Conservation (phyloP, 1,139 yeast species). For the Pichia sp. region DNA sequence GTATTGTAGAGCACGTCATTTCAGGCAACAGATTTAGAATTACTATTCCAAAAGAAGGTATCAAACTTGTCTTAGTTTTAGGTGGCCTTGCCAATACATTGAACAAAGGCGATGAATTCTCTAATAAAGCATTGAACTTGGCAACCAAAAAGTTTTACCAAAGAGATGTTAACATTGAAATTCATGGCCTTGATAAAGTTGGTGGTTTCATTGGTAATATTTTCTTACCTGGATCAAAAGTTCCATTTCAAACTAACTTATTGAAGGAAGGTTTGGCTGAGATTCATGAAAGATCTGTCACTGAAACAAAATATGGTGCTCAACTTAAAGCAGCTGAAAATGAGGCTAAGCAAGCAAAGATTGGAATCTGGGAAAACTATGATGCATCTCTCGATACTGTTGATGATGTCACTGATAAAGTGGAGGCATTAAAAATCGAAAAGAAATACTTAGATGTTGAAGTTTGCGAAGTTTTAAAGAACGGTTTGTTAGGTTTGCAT, state of each 20-base stretch:
- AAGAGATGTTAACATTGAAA: conserved; percentile 62
- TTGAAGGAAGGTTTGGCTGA: conserved; percentile 58
- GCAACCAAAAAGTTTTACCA: conserved; percentile 55
- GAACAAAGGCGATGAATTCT: conserved; percentile 32
- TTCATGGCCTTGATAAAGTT: conserved; percentile 63
- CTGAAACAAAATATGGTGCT: conserved; percentile 44
- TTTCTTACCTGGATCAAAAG: conserved; percentile 41
- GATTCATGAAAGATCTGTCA: conserved; percentile 58
- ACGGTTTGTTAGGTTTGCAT: conserved; percentile 52
- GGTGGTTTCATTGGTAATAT: conserved; percentile 79
- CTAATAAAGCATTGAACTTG: conserved; percentile 48
- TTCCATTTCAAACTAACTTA: conserved; percentile 57
- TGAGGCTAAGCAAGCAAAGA: conserved; percentile 42
- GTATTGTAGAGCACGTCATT: conserved; percentile 64
- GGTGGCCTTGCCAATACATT: conserved; percentile 58
- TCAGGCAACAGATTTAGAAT: conserved; percentile 63
- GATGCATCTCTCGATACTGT: conserved; percentile 29
- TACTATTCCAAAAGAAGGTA: conserved; percentile 62
- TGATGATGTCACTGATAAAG: conserved; percentile 21
- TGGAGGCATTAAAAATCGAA: conserved; percentile 21
- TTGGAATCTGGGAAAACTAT: conserved; percentile 63
- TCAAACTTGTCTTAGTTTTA: conserved; percentile 60
- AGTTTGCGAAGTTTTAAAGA: conserved; percentile 44
- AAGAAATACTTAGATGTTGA: conserved; percentile 52
- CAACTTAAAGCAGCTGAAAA: conserved; percentile 57